Evolutionary conservation across 1,284 basidiomycete species (phyloP).

Genomic region (Naganishia cerealis): DNA sequence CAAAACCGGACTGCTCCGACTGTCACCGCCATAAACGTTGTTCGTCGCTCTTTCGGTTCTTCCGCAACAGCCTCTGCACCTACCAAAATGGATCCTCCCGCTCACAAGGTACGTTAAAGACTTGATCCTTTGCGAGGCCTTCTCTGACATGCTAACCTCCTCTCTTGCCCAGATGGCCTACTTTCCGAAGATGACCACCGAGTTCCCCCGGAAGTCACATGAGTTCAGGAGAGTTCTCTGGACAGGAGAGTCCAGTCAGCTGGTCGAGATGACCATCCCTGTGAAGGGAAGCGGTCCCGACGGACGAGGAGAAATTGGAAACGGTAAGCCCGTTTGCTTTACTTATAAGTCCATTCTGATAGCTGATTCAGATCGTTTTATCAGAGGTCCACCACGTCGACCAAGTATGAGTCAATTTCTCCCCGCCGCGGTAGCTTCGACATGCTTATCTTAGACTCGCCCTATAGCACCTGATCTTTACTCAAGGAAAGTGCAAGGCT

Average conservation of each 20-base stretch:
- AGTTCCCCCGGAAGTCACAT: conserved; percentile 44
- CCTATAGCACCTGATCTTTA: conserved; percentile 49
- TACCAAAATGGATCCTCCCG: conserved; percentile 23
- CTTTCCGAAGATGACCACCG: conserved; percentile 46
- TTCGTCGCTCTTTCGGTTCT: conserved; percentile 17
- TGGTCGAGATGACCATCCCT: conserved; percentile 54
- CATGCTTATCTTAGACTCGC: not conserved
- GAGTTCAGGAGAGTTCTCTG: conserved; percentile 53
- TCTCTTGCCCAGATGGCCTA: conserved; percentile 40
- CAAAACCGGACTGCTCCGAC: conserved; percentile 21
- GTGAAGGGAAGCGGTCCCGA: conserved; percentile 35
- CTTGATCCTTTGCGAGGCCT: no score
- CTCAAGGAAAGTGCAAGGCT: conserved; percentile 48
- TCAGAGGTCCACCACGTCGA: conserved; percentile 50
- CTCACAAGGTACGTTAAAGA: conserved; percentile 18
- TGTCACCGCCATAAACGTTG: not conserved
- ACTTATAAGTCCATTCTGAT: not conserved
- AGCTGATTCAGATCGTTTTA: not conserved
- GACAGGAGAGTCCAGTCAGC: conserved; percentile 49
- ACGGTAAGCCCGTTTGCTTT: conserved; percentile 38
- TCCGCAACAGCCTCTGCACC: conserved; percentile 5
- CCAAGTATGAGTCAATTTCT: conserved; percentile 5
- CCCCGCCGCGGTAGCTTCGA: not conserved
- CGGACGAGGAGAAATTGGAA: conserved; percentile 50
- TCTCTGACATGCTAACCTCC: not conserved